Evolutionary conservation across 1,284 basidiomycete species (phyloP).

Genomic region (Schizophyllum amplum): DNA sequence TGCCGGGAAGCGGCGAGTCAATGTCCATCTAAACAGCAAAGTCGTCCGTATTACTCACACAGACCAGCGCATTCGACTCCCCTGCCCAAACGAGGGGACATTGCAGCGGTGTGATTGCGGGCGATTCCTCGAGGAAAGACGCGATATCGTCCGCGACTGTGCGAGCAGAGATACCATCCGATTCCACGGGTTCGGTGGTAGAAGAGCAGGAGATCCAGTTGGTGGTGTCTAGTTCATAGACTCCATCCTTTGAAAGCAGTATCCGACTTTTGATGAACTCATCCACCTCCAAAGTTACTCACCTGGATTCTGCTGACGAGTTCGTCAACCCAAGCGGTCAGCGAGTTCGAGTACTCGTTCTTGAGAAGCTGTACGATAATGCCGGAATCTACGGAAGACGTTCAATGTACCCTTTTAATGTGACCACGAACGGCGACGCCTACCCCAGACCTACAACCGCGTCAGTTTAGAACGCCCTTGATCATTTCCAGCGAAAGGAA

Average conservation of each 20-base stretch:
- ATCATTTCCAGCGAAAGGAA: not conserved
- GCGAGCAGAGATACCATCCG: no score
- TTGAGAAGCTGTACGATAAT: conserved; percentile 32
- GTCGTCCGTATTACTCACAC: conserved; percentile 26
- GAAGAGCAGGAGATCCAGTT: conserved; percentile 42
- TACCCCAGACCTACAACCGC: no score
- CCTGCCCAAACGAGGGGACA: conserved; percentile 45
- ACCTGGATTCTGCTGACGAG: conserved; percentile 38
- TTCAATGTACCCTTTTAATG: conserved; percentile 3
- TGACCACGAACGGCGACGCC: conserved; percentile 8
- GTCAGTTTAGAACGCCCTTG: no score
- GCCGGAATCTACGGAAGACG: conserved; percentile 19
- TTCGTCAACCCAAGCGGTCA: conserved; percentile 27
- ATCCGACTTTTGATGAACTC: not conserved
- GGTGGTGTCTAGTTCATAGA: conserved; percentile 24
- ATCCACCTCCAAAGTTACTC: not conserved
- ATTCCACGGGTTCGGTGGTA: conserved; percentile 24
- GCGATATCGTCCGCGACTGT: conserved; percentile 19
- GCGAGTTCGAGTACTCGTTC: conserved; percentile 28
- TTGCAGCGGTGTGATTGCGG: conserved; percentile 32
- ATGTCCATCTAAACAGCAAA: not conserved
- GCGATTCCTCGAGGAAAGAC: conserved; percentile 14
- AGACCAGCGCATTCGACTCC: conserved; percentile 43
- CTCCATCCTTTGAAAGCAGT: conserved; percentile 25
- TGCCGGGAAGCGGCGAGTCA: conserved; percentile 12